Percentiles rank a stretch among this genome's conserved stretches.
These are phyloP conservation scores for Pseudomassariella vexata DNA, from an alignment of 2,329 filamentous ascomycete species.

Conservation along the genomic window DNA sequence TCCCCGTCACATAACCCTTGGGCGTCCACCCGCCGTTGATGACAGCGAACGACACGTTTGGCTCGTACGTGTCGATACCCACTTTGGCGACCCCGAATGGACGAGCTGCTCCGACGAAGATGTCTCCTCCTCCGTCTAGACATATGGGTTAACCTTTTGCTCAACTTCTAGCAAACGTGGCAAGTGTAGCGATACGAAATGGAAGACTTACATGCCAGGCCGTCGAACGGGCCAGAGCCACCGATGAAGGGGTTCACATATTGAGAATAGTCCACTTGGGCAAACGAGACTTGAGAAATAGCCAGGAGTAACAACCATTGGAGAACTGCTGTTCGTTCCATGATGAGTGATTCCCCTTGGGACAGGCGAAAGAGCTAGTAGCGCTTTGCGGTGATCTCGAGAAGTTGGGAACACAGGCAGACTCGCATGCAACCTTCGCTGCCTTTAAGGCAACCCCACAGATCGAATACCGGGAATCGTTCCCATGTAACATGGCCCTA, in stretches of 20 bases:
- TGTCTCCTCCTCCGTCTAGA: conserved; percentile 4
- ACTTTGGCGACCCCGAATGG: conserved; percentile 4
- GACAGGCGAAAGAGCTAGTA: too few relatives aligned
- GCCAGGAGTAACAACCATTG: conserved; percentile 1
- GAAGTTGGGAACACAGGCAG: too few relatives aligned
- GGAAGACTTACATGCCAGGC: conserved; percentile 4
- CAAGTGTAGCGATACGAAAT: background rate
- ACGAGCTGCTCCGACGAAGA: conserved; percentile 3
- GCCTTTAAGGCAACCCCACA: too few relatives aligned
- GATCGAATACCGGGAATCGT: too few relatives aligned
- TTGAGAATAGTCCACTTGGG: conserved; percentile 26
- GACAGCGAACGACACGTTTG: conserved; percentile 2
- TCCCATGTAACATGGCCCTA: too few relatives aligned
- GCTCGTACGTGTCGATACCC: conserved; percentile 5
- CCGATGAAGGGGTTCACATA: conserved; percentile 43
- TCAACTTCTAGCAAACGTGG: too few relatives aligned
- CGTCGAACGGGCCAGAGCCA: conserved; percentile 4
- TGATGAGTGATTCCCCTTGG: too few relatives aligned
- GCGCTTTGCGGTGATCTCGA: too few relatives aligned
- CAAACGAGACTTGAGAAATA: background rate
- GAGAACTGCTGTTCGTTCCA: too few relatives aligned
- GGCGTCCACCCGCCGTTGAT: conserved; percentile 5
- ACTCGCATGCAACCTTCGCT: too few relatives aligned
- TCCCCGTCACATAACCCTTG: conserved; percentile 2
- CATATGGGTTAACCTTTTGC: background rate